Percentiles rank a stretch among this genome's conserved stretches.
Evolutionary conservation across 1,284 basidiomycete species (phyloP).

Genomic region (Moesziomyces globuligerus): DNA sequence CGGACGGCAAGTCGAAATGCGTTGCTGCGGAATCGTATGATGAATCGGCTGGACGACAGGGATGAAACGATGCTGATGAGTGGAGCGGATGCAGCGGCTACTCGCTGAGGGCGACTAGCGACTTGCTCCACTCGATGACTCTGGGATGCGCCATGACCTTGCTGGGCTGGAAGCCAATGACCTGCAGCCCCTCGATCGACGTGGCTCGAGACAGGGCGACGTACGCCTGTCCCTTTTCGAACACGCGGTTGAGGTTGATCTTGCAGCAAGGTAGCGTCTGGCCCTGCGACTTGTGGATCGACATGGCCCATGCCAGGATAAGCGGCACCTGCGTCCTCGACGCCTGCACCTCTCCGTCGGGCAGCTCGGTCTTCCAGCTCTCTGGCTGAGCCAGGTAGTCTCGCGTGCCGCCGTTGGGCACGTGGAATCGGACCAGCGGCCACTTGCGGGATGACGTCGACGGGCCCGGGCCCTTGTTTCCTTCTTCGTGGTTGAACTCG

Average conservation of each 20-base stretch:
- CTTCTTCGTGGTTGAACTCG: constrained; percentile 44
- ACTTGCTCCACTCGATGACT: constrained; percentile 59
- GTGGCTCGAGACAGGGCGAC: constrained; percentile 96
- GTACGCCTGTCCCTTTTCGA: constrained; percentile 78
- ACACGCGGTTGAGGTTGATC: constrained; percentile 62
- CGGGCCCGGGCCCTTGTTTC: constrained; percentile 56
- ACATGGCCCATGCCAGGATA: constrained; percentile 66
- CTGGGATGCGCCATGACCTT: constrained; percentile 63
- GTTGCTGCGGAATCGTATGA: not conserved
- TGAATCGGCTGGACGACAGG: too few relatives aligned
- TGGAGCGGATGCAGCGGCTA: not conserved
- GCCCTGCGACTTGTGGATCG: constrained; percentile 67
- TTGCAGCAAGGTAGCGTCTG: constrained; percentile 64
- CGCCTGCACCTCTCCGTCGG: constrained; percentile 65
- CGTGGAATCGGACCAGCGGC: constrained; percentile 61
- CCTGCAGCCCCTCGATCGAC: constrained; percentile 87
- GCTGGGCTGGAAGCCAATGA: constrained; percentile 76
- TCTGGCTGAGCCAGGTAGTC: constrained; percentile 58
- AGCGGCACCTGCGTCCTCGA: constrained; percentile 63
- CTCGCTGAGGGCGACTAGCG: constrained; percentile 32
- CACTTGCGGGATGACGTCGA: constrained; percentile 40
- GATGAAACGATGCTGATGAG: not conserved
- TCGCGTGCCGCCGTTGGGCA: constrained; percentile 49
- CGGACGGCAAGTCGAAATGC: not conserved
- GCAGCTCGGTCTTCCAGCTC: constrained; percentile 68